These are phyloP conservation scores for Salvia splendens DNA, from an alignment of 257 asterid genomes.

Conservation along the genomic window DNA sequence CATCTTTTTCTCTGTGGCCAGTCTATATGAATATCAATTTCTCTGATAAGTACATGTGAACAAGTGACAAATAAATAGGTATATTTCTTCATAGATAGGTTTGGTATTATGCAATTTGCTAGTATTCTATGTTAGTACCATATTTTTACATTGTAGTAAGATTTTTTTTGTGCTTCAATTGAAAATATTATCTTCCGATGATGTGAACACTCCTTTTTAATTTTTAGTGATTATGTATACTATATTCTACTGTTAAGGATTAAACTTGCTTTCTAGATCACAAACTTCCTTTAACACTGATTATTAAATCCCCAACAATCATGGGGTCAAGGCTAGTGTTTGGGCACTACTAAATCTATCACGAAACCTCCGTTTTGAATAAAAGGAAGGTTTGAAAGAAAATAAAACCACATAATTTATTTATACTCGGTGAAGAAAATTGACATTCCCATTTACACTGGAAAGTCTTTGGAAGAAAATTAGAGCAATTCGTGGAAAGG, in stretches of 20 bases:
- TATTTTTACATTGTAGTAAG: not conserved
- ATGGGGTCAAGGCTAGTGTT: not conserved
- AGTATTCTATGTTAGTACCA: not conserved
- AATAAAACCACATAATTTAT: not conserved
- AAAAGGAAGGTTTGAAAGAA: not conserved
- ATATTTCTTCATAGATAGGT: not conserved
- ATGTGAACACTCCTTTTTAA: not conserved
- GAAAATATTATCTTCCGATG: not conserved
- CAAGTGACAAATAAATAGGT: constrained; percentile 9
- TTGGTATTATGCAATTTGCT: not conserved
- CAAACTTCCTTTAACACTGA: not conserved
- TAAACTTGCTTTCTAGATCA: not conserved
- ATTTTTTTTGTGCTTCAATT: not conserved
- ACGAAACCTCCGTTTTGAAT: not conserved
- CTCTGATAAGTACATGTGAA: constrained; percentile 24
- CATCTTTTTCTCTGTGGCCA: not conserved
- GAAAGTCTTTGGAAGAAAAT: constrained; percentile 9
- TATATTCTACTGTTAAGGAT: not conserved
- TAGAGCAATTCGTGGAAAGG: not conserved
- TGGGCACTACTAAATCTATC: not conserved
- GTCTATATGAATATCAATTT: not conserved
- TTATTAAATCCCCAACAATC: not conserved
- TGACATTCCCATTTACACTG: not conserved
- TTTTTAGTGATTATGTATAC: not conserved
- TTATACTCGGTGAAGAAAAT: not conserved